Percentiles rank a stretch among this genome's conserved stretches.
phyloP scores from a whole-genome alignment of 148 eudicot species.

The Dysphania ambrosioides region DNA sequence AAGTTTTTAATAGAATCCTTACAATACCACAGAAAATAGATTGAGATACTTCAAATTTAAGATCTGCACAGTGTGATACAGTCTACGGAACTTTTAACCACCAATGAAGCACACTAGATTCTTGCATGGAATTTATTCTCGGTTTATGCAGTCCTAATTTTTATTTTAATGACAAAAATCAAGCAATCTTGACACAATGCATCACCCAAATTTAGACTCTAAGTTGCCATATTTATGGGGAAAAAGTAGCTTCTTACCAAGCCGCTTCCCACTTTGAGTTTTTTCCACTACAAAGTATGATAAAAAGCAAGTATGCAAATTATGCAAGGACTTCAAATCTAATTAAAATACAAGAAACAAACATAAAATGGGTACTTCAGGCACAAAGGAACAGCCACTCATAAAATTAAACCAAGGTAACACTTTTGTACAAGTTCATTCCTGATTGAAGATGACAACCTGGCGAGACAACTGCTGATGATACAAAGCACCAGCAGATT shows the following conservation, averaged over 20 bases:
- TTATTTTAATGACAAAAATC: neutral
- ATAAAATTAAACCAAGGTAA: neutral
- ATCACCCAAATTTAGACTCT: neutral
- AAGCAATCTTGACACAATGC: neutral
- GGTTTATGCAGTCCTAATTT: neutral
- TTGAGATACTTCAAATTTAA: neutral
- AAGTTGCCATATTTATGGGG: neutral
- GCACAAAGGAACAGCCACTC: neutral
- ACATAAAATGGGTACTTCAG: neutral
- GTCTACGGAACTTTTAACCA: neutral
- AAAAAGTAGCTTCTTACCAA: neutral
- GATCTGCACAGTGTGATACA: neutral
- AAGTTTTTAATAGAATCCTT: neutral
- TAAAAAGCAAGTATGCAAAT: neutral
- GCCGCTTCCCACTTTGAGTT: neutral
- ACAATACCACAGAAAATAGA: neutral
- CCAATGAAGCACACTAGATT: neutral
- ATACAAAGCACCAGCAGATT: constrained; percentile 95
- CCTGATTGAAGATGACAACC: constrained; percentile 43
- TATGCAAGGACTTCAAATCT: neutral
- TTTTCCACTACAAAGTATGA: neutral
- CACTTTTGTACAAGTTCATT: neutral
- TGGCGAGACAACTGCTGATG: constrained; percentile 98
- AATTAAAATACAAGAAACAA: neutral
- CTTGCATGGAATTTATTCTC: neutral